Base-by-base conservation (phyloP, 2,329 filamentous ascomycete genomes). In the Nannizzia gypsea region DNA sequence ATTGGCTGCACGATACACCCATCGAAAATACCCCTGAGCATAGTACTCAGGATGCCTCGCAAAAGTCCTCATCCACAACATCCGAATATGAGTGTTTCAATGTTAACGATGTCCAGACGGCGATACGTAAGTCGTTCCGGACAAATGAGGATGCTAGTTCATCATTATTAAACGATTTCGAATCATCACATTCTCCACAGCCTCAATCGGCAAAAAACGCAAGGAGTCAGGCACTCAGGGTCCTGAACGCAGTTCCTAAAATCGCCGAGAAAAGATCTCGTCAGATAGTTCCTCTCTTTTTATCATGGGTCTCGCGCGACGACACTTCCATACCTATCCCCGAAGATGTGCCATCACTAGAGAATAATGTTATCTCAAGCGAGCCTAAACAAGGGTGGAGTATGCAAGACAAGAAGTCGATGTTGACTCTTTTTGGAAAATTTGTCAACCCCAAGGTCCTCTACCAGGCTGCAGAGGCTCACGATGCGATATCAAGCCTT, bases 251-350 rank as follows among this genome's bases (percentile, higher is more conserved):
- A 8, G 78, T 89, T 28, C 90, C 93, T 9, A 78, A 80, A 9
- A 75, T 95, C 54, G 91, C 90, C 0, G 93, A 99, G 73, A 95
- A 88, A 71, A 82, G 85, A 36, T 96, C 92, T 6, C 86, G 91
- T 36, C 81, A 85, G 64, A 78, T 99, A 24, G 88, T 97, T 0
- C 93, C 95, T 1, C 81, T 92, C 63, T 87, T 99, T 40, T 77
- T 99, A 5, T 82, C 84, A 17, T 96, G 92, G 89, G 84, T 84
- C n/a, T 76, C 76, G 5, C 78, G 80, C 13, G 76, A 78, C 6
- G 78, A 80, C 6, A 74, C 76, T 31, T 70, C 74, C 52, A 70
- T 70, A 3, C 65, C 64, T 44, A 59, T 57, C 11, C 44, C 60
- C 26, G 56, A 61, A 1, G 72, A 71, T 3, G 73, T 74, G 0